These are phyloP conservation scores for Ceratobasidium sp. DNA, from an alignment of 1,284 basidiomycete species.

Conservation along the genomic window DNA sequence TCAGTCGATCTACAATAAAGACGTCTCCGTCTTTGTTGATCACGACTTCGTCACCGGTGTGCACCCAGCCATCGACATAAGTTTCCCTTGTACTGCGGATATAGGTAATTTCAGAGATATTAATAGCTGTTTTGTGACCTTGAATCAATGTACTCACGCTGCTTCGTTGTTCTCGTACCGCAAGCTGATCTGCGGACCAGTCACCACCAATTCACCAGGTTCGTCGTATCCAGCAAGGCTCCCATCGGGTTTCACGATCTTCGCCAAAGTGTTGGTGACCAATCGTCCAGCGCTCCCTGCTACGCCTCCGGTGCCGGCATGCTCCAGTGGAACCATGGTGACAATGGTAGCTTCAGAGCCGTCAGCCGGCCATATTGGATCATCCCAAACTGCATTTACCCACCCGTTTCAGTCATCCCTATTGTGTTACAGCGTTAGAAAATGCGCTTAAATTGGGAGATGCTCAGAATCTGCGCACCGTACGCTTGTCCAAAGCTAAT, in stretches of 20 bases:
- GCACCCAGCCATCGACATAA: conserved; percentile 65
- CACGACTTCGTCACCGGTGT: conserved; percentile 76
- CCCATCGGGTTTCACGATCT: conserved; percentile 73
- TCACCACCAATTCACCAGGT: conserved; percentile 73
- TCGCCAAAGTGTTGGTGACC: conserved; percentile 67
- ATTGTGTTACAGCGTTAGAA: too few species aligned
- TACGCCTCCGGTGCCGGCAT: conserved; percentile 56
- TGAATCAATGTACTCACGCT: neutral
- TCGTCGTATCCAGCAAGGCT: conserved; percentile 71
- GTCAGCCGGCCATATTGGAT: neutral
- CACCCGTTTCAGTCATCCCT: conserved; percentile 66
- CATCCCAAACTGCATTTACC: conserved; percentile 49
- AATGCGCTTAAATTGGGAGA: neutral
- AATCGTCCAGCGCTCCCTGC: conserved; percentile 72
- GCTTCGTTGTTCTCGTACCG: neutral
- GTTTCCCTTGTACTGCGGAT: conserved; percentile 67
- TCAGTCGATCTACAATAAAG: conserved; percentile 76
- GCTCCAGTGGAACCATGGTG: conserved; percentile 16
- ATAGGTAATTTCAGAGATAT: too few species aligned
- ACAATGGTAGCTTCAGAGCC: neutral
- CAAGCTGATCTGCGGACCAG: conserved; percentile 68
- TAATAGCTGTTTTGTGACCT: too few species aligned
- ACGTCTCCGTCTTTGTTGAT: conserved; percentile 70
- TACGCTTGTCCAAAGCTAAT: conserved; percentile 76
- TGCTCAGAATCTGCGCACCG: conserved; percentile 58